These are phyloP conservation scores for Neonectria ditissima DNA, from an alignment of 2,329 filamentous ascomycete genomes.

Conservation along the genomic window DNA sequence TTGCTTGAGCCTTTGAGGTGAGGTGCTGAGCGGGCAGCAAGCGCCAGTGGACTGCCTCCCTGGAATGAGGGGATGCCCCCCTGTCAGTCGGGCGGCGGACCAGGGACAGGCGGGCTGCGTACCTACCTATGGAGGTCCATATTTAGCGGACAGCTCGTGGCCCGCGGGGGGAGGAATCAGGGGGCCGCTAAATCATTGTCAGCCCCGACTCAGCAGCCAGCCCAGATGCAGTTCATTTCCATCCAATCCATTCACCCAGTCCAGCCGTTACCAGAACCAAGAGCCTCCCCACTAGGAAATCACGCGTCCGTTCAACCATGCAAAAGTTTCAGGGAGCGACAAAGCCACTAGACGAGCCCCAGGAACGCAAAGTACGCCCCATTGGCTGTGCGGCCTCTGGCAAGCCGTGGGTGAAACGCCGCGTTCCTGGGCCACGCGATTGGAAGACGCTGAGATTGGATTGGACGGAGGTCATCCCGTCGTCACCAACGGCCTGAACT, in stretches of 20 bases:
- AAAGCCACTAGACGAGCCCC: not conserved
- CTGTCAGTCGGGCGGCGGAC: slow-evolving; percentile 25
- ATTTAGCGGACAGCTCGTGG: not conserved
- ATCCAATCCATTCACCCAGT: too few species aligned
- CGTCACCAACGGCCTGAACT: not conserved
- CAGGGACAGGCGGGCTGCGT: too few species aligned
- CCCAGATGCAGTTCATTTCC: too few species aligned
- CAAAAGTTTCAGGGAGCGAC: slow-evolving; percentile 17
- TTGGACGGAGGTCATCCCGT: slow-evolving; percentile 18
- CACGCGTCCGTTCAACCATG: slow-evolving; percentile 9
- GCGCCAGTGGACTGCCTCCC: slow-evolving; percentile 2
- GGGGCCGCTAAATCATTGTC: slow-evolving; percentile 29
- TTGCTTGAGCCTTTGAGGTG: too few species aligned
- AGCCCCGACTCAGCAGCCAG: too few species aligned
- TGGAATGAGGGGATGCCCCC: slow-evolving; percentile 30
- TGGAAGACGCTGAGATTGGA: slow-evolving; percentile 21
- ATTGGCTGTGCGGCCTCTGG: slow-evolving; percentile 7
- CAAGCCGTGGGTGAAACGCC: slow-evolving; percentile 11
- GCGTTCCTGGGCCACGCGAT: slow-evolving; percentile 19
- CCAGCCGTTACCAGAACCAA: too few species aligned
- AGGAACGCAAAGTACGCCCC: not conserved
- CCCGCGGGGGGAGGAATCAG: not conserved
- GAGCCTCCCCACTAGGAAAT: too few species aligned
- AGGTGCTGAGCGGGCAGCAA: slow-evolving; percentile 46
- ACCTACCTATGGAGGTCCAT: too few species aligned